These are phyloP conservation scores for Globisporangium cystogenes DNA, from an alignment of 352 stramenopile species.

Conservation along the genomic window DNA sequence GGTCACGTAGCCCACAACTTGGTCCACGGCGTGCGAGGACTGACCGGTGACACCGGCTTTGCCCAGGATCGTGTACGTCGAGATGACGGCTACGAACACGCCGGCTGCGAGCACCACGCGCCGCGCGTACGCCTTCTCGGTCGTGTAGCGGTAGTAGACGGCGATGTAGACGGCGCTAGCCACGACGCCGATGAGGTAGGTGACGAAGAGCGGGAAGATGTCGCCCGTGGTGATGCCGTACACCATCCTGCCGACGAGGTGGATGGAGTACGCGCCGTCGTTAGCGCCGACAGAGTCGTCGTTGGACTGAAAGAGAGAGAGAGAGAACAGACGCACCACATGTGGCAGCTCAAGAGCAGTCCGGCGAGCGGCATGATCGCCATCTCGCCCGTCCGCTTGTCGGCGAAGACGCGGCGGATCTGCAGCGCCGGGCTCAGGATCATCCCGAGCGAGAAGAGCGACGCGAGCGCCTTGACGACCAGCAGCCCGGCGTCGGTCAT, in stretches of 20 bases:
- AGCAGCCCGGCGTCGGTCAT: conserved; percentile 2
- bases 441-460: conserved; percentile 20
- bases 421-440: conserved; percentile 23
- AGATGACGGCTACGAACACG: neutral
- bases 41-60: conserved; percentile 6
- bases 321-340: conserved; percentile 13
- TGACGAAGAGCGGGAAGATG: conserved; percentile 27
- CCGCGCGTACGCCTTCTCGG: conserved; percentile 5
- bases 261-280: too few species aligned
- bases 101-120: neutral
- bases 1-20: conserved; percentile 5
- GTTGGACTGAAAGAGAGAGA: neutral
- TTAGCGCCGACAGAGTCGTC: too few species aligned
- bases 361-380: conserved; percentile 10
- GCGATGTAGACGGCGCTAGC: conserved; percentile 18
- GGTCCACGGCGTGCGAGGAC: conserved; percentile 9
- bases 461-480: conserved; percentile 14
- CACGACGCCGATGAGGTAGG: conserved; percentile 22
- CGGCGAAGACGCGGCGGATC: neutral
- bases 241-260: conserved; percentile 7
- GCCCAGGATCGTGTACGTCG: conserved; percentile 8
- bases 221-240: conserved; percentile 10
- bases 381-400: conserved; percentile 12
- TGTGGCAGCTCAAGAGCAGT: conserved; percentile 6
- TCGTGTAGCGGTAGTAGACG: conserved; percentile 16